phyloP scores from a whole-genome alignment of 108 stramenopile species.

The Nitzschia sp. region DNA sequence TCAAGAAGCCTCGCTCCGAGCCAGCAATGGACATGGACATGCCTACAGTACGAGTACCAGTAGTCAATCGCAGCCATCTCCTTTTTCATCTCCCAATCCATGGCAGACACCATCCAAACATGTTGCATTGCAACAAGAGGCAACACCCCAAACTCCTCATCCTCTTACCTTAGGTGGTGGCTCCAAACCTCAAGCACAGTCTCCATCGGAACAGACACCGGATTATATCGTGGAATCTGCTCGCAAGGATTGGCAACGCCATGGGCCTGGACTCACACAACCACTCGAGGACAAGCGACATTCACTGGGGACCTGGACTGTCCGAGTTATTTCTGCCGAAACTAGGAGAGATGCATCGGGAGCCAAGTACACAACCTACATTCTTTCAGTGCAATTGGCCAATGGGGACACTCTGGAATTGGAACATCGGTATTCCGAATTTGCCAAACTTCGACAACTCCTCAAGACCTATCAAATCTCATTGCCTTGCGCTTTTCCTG shows the following conservation, averaged over 20 bases:
- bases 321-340: constrained; percentile 50
- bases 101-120: too few relatives aligned
- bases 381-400: constrained; percentile 36
- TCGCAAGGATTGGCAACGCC: constrained; percentile 50
- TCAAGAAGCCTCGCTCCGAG: not conserved
- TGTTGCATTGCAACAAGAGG: too few relatives aligned
- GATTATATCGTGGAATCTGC: constrained; percentile 26
- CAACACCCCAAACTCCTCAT: too few relatives aligned
- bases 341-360: constrained; percentile 44
- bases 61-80: too few relatives aligned
- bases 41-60: too few relatives aligned
- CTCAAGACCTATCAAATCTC: constrained; percentile 30
- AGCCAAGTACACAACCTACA: constrained; percentile 51
- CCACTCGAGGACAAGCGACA: constrained; percentile 41
- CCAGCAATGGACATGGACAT: not conserved
- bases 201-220: not conserved
- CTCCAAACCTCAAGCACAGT: not conserved
- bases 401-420: constrained; percentile 26
- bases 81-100: too few relatives aligned
- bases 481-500: constrained; percentile 47
- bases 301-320: constrained; percentile 26
- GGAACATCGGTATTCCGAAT: constrained; percentile 73
- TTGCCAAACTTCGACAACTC: constrained; percentile 49
- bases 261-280: constrained; percentile 41
- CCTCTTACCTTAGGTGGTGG: too few relatives aligned